Conservation (phyloP, 352 stramenopile genomes). For the Globisporangium solare region DNA sequence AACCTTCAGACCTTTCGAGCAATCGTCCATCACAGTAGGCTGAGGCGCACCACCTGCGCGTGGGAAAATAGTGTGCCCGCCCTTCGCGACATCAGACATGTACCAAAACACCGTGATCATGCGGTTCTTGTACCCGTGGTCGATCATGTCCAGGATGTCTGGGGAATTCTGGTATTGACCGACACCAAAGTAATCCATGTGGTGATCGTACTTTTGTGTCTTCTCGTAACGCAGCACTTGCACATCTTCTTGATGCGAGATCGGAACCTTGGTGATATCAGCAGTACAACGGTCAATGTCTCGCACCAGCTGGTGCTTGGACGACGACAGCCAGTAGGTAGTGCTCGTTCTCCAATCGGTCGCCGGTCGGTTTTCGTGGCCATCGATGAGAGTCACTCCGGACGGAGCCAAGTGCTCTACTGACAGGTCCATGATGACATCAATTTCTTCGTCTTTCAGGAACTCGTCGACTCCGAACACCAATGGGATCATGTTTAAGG, state of each 20-base stretch:
- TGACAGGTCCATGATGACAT: slow-evolving; percentile 64
- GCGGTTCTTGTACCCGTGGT: slow-evolving; percentile 72
- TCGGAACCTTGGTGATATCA: slow-evolving; percentile 57
- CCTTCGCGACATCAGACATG: slow-evolving; percentile 75
- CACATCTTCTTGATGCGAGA: slow-evolving; percentile 56
- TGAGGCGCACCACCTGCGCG: slow-evolving; percentile 41
- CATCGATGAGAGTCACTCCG: slow-evolving; percentile 53
- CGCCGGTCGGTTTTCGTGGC: slow-evolving; percentile 52
- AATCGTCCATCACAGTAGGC: slow-evolving; percentile 49
- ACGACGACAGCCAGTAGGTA: slow-evolving; percentile 67
- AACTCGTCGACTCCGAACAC: slow-evolving; percentile 76
- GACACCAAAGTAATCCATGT: slow-evolving; percentile 57
- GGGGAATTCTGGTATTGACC: slow-evolving; percentile 38
- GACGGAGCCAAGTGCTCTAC: slow-evolving; percentile 58
- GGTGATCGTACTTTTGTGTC: slow-evolving; percentile 76
- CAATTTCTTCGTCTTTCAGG: slow-evolving; percentile 70
- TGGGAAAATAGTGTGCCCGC: slow-evolving; percentile 71
- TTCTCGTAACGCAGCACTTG: slow-evolving; percentile 69
- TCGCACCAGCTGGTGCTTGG: slow-evolving; percentile 29
- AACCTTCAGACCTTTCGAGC: slow-evolving; percentile 56
- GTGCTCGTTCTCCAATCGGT: slow-evolving; percentile 77
- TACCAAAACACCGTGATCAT: slow-evolving; percentile 88
- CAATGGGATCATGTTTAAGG: slow-evolving; percentile 56
- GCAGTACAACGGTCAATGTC: slow-evolving; percentile 57
- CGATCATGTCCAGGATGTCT: slow-evolving; percentile 40